Evolutionary conservation across 1,139 yeast species (phyloP), one percentile per base, ranked within the genome.

Genomic region (Pneumocystis canis): DNA sequence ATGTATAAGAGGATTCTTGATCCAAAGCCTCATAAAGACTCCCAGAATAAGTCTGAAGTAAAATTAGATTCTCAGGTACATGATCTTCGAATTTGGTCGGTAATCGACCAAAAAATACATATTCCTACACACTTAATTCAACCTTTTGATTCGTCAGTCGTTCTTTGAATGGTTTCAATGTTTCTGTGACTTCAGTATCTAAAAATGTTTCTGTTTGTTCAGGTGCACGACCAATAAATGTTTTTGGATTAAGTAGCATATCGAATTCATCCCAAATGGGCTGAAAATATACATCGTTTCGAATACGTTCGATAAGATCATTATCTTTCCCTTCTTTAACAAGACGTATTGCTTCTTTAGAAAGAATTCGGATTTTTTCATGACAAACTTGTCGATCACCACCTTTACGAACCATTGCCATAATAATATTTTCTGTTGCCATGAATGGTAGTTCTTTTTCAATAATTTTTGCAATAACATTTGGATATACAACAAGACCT

Each of bases 361-460:
- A 88, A 67, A 92, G 81, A 57, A 92, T 98, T 77, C 99, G 85
- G 75, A 92, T 90, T 77, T 88, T 87, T 79, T 92, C 99, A 77
- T 92, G 99, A 73, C 96, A 92, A 65, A 89, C 96, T 80, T 92
- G 99, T 81, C 99, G 87, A 64, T 65, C 65, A 59, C 88, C 97
- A 70, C 97, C 97, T 75, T 86, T 85, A 77, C 89, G 95, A 65
- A 92, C 98, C 97, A 92, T 92, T 64, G 98, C 98, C 99, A 92
- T 92, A 75, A 92, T 92, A 74, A 92, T 84, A 77, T 92, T 92
- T 78, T 92, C 99, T 63, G 99, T 92, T 68, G 99, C 99, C 99
- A 92, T 92, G 80, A 94, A 92, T 70, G 99, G 99, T 72, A 92
- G 81, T 77, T 94, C 98, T 62, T 96, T 82, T 74, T 75, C 84